phyloP scores from a whole-genome alignment of 495 filamentous ascomycete species.

The Podospora comata region DNA sequence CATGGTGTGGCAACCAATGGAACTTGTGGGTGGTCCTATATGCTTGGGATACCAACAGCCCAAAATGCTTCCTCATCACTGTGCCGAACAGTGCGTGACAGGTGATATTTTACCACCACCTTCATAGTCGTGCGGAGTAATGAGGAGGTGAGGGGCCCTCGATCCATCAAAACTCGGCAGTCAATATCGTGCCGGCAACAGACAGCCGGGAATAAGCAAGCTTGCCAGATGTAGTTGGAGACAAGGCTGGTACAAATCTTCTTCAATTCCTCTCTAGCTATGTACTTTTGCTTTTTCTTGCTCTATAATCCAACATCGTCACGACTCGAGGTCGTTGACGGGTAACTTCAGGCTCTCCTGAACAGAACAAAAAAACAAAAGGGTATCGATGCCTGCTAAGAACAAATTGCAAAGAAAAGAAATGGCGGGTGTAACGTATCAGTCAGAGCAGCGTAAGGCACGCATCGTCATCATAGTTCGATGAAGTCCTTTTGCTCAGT shows the following conservation, averaged over 20 bases:
- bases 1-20: background rate
- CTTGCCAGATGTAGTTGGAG: background rate
- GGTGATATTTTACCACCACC: background rate
- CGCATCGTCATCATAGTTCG: constrained; percentile 38
- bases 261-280: background rate
- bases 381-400: constrained; percentile 1
- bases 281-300: background rate
- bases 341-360: background rate
- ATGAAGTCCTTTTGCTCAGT: constrained; percentile 48
- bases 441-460: background rate
- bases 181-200: background rate
- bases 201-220: background rate
- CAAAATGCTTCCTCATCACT: background rate
- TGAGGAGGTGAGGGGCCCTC: background rate
- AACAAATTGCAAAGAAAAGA: constrained; percentile 9
- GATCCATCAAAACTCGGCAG: background rate
- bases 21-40: background rate
- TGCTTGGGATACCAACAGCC: background rate
- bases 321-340: background rate
- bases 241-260: background rate
- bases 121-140: background rate
- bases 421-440: constrained; percentile 1
- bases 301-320: background rate
- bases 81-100: background rate
- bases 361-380: background rate